A percentile compares a stretch with the other conserved stretches of the same genome.
phyloP scores from a whole-genome alignment of 2,329 filamentous ascomycete species.

The Clonostachys rhizophaga region DNA sequence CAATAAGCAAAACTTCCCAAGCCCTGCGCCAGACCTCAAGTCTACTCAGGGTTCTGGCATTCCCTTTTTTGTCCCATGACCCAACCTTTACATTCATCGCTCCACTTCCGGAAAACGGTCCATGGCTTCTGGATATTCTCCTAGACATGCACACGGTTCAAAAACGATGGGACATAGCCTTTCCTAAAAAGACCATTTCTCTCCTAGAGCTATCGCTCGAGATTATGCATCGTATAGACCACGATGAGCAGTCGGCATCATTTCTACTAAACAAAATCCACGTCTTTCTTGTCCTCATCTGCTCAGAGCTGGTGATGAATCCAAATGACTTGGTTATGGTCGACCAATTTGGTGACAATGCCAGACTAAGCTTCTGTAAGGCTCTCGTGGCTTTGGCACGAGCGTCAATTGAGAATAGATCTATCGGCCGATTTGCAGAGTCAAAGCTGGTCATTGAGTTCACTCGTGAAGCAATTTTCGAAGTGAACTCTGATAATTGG shows the following conservation, averaged over 20 bases:
- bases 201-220: no score
- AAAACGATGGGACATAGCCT: constrained; percentile 24
- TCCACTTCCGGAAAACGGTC: constrained; percentile 30
- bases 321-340: constrained; percentile 20
- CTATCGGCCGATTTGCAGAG: constrained; percentile 30
- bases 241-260: no score
- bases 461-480: constrained; percentile 18
- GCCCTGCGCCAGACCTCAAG: constrained; percentile 39
- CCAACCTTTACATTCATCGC: constrained; percentile 20
- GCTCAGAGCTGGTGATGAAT: constrained; percentile 29
- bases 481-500: constrained; percentile 19
- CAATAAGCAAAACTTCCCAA: constrained; percentile 31
- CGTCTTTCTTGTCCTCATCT: constrained; percentile 22
- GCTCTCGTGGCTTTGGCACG: constrained; percentile 30
- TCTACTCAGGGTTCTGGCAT: constrained; percentile 36
- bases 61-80: constrained; percentile 27
- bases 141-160: constrained; percentile 34
- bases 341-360: constrained; percentile 15
- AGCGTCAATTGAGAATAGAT: constrained; percentile 20
- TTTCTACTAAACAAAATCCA: not conserved
- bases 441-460: constrained; percentile 38
- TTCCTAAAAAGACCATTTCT: not conserved
- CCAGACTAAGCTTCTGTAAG: constrained; percentile 26
- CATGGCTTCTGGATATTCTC: constrained; percentile 46
- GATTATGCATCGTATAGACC: no score